Evolutionary conservation across 2,329 filamentous ascomycete genomes (phyloP), one percentile per base, ranked within the genome.

Genomic region (Calonectria hawksworthii): DNA sequence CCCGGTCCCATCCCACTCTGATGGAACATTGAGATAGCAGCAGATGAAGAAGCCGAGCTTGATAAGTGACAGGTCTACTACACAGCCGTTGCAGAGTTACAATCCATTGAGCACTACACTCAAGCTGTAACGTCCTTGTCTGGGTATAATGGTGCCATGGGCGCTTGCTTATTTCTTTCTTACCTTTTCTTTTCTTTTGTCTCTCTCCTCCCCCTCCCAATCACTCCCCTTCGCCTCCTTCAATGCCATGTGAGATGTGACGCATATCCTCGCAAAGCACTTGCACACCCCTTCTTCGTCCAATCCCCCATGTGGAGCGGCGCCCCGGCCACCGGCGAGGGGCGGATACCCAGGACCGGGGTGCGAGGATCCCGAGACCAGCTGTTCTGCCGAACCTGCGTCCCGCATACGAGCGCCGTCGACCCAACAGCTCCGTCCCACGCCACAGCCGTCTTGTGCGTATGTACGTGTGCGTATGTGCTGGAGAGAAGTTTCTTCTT

Each of bases 311-410:
- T 66, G 70, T 32, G 26, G 61, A 65, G 67, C 44, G 28, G 66
- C 59, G 67, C 44, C 74, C 68, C 76, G 76, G 73, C 26, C 68
- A 14, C 71, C 76, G 75, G 64, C 75, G 76, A 77, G 70, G 70
- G 52, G 76, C 76, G 76, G 75, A 75, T 70, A 44, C 66, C 34
- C 41, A 10, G 72, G 73, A 76, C 76, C 65, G 66, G 77, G 73
- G 56, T 64, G 68, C 36, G 11, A 61, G 26, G 72, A 54, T 47
- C 63, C 74, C 74, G 70, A 73, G 66, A 68, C 70, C 32, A 47
- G 26, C 54, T 36, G 34, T n/a, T 64, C 68, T 74, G 72, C 72
- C 72, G 72, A 74, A 64, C 14, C 61, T 70, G 44, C 47, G n/a
- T 67, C 26, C 67, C 67, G 72, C 59, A 59, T 26, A 63, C 10